Conservation (phyloP, 805 yeast species). For the Barnettozyma botsteinii region DNA sequence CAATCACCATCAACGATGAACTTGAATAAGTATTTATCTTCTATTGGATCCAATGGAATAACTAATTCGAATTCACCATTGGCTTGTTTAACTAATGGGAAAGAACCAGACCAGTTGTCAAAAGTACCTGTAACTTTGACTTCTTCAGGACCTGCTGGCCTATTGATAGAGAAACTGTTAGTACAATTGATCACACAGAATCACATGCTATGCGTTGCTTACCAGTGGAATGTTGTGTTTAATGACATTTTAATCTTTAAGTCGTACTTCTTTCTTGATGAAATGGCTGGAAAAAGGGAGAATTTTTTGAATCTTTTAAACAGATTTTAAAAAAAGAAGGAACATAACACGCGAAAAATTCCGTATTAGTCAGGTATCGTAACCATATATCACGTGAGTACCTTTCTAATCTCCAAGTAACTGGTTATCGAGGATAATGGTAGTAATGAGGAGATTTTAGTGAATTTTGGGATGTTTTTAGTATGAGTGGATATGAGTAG, state of each 20-base stretch:
- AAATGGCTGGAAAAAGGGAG: background rate
- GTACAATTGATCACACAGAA: slow-evolving; percentile 39
- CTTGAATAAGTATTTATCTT: slow-evolving; percentile 40
- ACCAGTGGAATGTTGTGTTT: slow-evolving; percentile 9
- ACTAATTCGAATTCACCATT: slow-evolving; percentile 58
- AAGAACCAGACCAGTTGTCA: slow-evolving; percentile 59
- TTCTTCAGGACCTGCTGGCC: slow-evolving; percentile 48
- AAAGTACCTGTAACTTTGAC: slow-evolving; percentile 69
- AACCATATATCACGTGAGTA: no score
- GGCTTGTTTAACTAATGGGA: slow-evolving; percentile 53
- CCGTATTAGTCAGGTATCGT: no score
- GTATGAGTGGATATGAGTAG: no score
- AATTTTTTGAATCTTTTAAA: background rate
- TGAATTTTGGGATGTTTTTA: no score
- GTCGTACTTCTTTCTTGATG: background rate
- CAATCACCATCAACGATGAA: slow-evolving; percentile 70
- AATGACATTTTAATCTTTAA: slow-evolving; percentile 6
- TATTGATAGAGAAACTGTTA: slow-evolving; percentile 22
- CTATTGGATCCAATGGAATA: slow-evolving; percentile 41
- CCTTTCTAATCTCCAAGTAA: no score
- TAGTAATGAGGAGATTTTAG: no score
- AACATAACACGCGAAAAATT: slow-evolving; percentile 1
- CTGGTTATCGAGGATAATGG: no score
- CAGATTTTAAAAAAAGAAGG: background rate
- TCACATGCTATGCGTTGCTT: background rate